Evolutionary conservation across 768 basidiomycete species (phyloP).

Genomic region (Stropharia rugosoannulata): DNA sequence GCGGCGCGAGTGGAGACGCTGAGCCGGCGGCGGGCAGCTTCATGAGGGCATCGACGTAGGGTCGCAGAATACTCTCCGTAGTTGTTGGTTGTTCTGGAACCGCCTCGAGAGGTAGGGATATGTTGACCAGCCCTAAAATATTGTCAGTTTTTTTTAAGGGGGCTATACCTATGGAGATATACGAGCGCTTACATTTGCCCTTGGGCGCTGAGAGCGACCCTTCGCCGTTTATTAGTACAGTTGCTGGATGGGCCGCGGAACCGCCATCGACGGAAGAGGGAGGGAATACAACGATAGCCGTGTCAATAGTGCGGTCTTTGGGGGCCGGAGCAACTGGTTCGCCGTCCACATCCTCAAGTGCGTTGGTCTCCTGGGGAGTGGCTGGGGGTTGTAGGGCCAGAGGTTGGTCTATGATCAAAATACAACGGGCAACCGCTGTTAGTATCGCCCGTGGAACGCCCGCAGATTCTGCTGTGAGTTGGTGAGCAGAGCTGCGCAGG

Average conservation of each 20-base stretch:
- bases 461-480: slow-evolving; percentile 10
- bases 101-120: slow-evolving; percentile 47
- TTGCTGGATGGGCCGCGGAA: slow-evolving; percentile 47
- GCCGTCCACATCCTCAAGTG: slow-evolving; percentile 2
- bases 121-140: slow-evolving; percentile 56
- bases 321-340: slow-evolving; percentile 16
- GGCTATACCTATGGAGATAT: background rate
- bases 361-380: background rate
- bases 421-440: slow-evolving; percentile 27
- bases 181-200: slow-evolving; percentile 59
- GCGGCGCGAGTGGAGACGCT: slow-evolving; percentile 27
- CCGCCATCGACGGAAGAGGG: slow-evolving; percentile 59
- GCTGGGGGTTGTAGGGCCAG: slow-evolving; percentile 24
- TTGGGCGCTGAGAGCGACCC: slow-evolving; percentile 72
- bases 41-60: slow-evolving; percentile 57
- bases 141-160: slow-evolving; percentile 9
- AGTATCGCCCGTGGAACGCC: slow-evolving; percentile 6
- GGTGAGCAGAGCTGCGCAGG: slow-evolving; percentile 20
- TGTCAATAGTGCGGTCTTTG: slow-evolving; percentile 43
- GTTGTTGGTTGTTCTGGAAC: slow-evolving; percentile 17
- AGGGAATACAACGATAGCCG: slow-evolving; percentile 72
- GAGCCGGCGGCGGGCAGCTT: slow-evolving; percentile 22
- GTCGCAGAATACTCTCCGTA: slow-evolving; percentile 44
- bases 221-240: slow-evolving; percentile 68
- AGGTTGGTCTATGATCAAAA: slow-evolving; percentile 37